phyloP scores from a whole-genome alignment of 805 yeast genomes.

The Yarrowia bubula region DNA sequence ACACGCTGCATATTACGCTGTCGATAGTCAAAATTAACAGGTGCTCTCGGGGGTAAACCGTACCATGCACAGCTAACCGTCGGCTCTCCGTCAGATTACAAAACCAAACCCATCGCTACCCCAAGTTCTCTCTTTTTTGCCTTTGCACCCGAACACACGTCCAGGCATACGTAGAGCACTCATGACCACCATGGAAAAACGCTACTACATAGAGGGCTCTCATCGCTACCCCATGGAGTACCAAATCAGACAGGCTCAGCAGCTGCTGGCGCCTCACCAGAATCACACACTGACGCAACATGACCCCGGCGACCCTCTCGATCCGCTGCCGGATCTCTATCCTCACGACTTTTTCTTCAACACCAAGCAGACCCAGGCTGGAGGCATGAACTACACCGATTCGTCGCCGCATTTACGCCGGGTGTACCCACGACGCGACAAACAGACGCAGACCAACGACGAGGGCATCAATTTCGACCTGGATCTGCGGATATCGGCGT shows the following conservation, averaged over 20 bases:
- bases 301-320: slow-evolving; percentile 18
- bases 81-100: background rate
- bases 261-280: slow-evolving; percentile 23
- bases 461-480: slow-evolving; percentile 26
- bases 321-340: slow-evolving; percentile 16
- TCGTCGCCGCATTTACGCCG: slow-evolving; percentile 10
- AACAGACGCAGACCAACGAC: slow-evolving; percentile 25
- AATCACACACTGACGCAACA: slow-evolving; percentile 21
- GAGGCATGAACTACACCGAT: slow-evolving; percentile 25
- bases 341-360: slow-evolving; percentile 24
- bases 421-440: slow-evolving; percentile 25
- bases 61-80: slow-evolving; percentile 11
- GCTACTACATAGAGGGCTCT: slow-evolving; percentile 23
- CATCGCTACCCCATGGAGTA: slow-evolving; percentile 25
- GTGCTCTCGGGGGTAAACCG: background rate
- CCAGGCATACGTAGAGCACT: background rate
- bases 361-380: slow-evolving; percentile 10
- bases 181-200: slow-evolving; percentile 20
- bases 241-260: slow-evolving; percentile 26
- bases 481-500: slow-evolving; percentile 26
- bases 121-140: background rate
- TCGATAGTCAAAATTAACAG: slow-evolving; percentile 9
- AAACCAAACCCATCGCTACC: background rate
- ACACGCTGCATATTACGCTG: slow-evolving; percentile 12
- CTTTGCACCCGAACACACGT: background rate